Evolutionary conservation across 2,329 filamentous ascomycete genomes (phyloP), one percentile per base, ranked within the genome.

Genomic region (Aspergillus novoparasiticus): DNA sequence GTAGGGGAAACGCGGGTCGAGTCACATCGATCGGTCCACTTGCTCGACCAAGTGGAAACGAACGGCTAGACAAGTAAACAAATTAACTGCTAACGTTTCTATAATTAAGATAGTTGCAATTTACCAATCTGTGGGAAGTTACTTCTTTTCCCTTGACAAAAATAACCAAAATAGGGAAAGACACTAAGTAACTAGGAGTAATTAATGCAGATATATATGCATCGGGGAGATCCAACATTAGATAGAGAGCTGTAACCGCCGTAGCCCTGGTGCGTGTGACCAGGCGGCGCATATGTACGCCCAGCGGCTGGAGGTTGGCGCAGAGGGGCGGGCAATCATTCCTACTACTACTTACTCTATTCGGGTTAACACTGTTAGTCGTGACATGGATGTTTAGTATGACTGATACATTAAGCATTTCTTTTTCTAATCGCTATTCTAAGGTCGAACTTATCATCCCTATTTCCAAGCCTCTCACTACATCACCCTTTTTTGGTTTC

Each of bases 311-410:
- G n/a, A n/a, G 21, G 45, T 48, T 48, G 32, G 32, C 32, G 32
- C 32, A 32, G 32, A 32, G 32, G 45, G 45, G 26, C 26, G 26
- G 26, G 26, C 26, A 26, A 26, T 26, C 26, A 26, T 26, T 3
- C 26, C 26, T 26, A 26, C 26, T 26, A 26, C 26, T 48, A 48
- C 45, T 48, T 48, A 32, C 32, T 32, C 32, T 21, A 48, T 48
- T 56, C 6, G n/a, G 53, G 53, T 56, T 34, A 21, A 56, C 21
- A 21, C n/a, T 60, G 57, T 53, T 53, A 43, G 57, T 57, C 48
- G 12, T 41, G 39, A 6, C 39, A 41, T 48, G 45, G 45, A n/a
- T 21, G 11, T 11, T n/a, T 32, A 32, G 32, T 32, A 26, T 48
- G 19, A 48, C 11, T 26, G 19, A 41, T 41, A 41, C 39, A 41